Base-by-base conservation (phyloP, 768 basidiomycete genomes). In the Rhodosporidiobolus sp. region DNA sequence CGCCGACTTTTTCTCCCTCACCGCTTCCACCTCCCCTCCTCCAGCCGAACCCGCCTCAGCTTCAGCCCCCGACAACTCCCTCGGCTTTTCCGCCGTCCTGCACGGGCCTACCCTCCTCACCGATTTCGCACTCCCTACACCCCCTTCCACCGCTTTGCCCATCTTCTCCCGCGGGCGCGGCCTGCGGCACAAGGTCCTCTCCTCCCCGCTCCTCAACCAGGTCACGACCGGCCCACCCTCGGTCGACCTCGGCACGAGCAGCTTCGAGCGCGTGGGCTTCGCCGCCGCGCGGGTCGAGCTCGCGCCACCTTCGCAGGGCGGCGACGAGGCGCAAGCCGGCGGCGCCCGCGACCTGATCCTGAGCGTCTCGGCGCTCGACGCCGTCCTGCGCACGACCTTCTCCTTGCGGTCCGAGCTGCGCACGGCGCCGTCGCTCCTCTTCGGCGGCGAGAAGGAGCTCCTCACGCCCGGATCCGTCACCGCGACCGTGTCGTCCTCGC, bases 121-220 rank as follows among this genome's bases (percentile, higher is more conserved):
- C 14, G 48, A 58, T 61, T 26, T 65, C 48, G 2, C 48, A 1
- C 28, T 46, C 59, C 8, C 7, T 7, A 24, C 45, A 14, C 56
- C 56, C 62, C 55, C 63, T 26, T 72, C 65, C 8, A 3, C 48
- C 3, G 48, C 65, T 11, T 63, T 48, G 20, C 63, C 58, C 56
- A 57, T 38, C 24, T 48, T 30, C 26, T n/a, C 63, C 26, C 24
- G 48, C 49, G 55, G 65, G 8, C 34, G 58, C 52, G 71, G 71
- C 3, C 57, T 72, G 3, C 71, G 71, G 10, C 43, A 63, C 50
- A 38, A 55, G 14, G 17, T 72, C 49, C 66, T 72, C 45, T 72
- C 71, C 22, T 53, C 57, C 20, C 67, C 71, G 0, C 35, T 63
- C 12, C 43, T 72, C 32, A 45, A 63, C 34, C 67, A 67, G 34